A percentile compares a stretch with the other conserved stretches of the same genome.
Conservation (phyloP, 2,329 filamentous ascomycete genomes). For the Exophiala sp. region DNA sequence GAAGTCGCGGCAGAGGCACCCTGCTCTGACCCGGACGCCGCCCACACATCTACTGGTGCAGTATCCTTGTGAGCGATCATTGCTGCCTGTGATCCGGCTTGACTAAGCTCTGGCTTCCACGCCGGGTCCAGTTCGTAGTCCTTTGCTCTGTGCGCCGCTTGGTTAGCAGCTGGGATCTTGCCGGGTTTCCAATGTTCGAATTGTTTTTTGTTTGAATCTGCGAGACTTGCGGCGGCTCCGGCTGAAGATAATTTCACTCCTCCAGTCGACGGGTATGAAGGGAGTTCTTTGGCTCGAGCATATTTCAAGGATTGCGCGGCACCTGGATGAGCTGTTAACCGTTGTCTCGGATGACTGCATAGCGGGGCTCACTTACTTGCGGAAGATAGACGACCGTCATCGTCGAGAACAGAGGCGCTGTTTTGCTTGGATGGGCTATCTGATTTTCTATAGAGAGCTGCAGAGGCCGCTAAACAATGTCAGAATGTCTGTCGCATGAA, state of each 20-base stretch:
- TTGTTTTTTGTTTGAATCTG: conserved; percentile 63
- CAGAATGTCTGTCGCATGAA: conserved; percentile 1
- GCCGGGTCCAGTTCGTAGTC: conserved; percentile 56
- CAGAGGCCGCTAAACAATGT: conserved; percentile 48
- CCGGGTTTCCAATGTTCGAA: conserved; percentile 62
- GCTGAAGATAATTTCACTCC: conserved; percentile 54
- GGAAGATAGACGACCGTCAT: conserved; percentile 52
- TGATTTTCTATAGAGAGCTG: conserved; percentile 52
- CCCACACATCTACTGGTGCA: conserved; percentile 48
- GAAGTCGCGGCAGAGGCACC: conserved; percentile 66
- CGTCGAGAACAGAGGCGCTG: conserved; percentile 40
- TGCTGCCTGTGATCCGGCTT: conserved; percentile 68
- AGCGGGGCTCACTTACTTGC: conserved; percentile 43
- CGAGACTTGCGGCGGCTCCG: conserved; percentile 66
- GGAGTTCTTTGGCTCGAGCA: conserved; percentile 65
- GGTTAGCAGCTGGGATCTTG: conserved; percentile 54
- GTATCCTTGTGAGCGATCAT: conserved; percentile 56
- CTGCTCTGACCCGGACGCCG: conserved; percentile 42
- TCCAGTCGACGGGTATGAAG: conserved; percentile 65
- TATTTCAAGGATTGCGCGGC: conserved; percentile 62
- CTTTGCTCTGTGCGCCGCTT: conserved; percentile 54
- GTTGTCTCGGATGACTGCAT: not conserved
- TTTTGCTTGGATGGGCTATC: conserved; percentile 22
- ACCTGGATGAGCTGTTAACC: conserved; percentile 38
- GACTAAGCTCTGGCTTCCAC: conserved; percentile 59